Conservation (phyloP, 2,329 filamentous ascomycete species). For the Trichoderma sp. region DNA sequence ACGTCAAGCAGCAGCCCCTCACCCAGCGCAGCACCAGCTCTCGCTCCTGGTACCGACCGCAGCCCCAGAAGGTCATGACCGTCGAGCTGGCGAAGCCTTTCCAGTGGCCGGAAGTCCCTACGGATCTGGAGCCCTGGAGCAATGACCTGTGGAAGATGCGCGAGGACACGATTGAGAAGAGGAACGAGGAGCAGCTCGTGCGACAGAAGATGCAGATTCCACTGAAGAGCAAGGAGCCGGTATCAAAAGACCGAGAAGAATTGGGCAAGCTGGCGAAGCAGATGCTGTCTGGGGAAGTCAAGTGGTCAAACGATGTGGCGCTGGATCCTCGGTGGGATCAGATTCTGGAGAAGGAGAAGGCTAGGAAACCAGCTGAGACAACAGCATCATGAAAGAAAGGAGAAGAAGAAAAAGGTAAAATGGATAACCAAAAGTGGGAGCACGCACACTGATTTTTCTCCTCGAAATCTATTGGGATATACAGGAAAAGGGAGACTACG, state of each 20-base stretch:
- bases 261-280: conserved; percentile 66
- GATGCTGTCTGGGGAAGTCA: conserved; percentile 60
- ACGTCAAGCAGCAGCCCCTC: conserved; percentile 64
- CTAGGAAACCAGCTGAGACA: conserved; percentile 32
- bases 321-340: conserved; percentile 52
- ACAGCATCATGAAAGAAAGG: conserved; percentile 21
- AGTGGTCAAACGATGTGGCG: conserved; percentile 57
- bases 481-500: neutral
- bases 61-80: conserved; percentile 86
- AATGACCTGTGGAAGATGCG: conserved; percentile 58
- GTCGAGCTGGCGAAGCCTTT: conserved; percentile 87
- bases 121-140: conserved; percentile 65
- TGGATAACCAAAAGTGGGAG: neutral
- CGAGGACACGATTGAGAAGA: conserved; percentile 49
- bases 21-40: conserved; percentile 53
- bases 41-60: conserved; percentile 68
- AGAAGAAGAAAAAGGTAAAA: neutral
- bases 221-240: conserved; percentile 45
- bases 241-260: conserved; percentile 45
- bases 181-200: conserved; percentile 40
- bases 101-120: conserved; percentile 75
- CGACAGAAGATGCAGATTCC: conserved; percentile 40
- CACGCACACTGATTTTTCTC: neutral
- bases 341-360: conserved; percentile 32
- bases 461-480: neutral